A percentile compares a stretch with the other conserved stretches of the same genome.
Conservation (phyloP, 306 rosid genomes). For the Cucumis hystrix region DNA sequence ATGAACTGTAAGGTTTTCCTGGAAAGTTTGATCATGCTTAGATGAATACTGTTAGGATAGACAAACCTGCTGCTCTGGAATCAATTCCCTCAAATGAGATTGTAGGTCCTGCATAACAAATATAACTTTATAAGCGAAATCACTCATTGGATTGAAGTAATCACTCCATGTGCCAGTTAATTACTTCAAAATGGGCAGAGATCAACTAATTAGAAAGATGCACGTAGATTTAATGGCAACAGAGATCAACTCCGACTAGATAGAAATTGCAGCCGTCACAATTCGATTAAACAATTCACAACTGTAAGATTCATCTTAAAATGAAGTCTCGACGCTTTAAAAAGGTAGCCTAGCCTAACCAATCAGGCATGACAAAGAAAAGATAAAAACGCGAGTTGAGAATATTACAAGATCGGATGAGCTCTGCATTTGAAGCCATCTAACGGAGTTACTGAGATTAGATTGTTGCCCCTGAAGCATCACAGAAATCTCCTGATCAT, state of each 20-base stretch:
- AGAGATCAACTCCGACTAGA: not conserved
- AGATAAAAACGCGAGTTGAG: not conserved
- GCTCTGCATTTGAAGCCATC: conserved; percentile 76
- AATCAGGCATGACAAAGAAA: not conserved
- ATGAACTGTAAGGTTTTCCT: not conserved
- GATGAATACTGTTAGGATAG: conserved; percentile 2
- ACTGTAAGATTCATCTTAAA: not conserved
- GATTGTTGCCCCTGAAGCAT: conserved; percentile 63
- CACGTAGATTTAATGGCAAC: not conserved
- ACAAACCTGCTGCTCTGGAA: conserved; percentile 89
- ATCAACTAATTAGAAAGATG: not conserved
- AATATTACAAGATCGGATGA: conserved; percentile 46
- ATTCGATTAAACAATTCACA: not conserved
- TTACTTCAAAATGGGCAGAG: not conserved
- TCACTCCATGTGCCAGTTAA: not conserved
- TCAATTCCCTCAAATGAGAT: conserved; percentile 66
- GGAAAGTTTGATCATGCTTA: not conserved
- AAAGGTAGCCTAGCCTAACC: not conserved
- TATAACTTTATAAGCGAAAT: conserved; percentile 4
- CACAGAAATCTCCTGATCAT: not conserved
- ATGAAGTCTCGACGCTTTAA: not conserved
- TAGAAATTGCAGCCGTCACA: not conserved
- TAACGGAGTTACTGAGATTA: conserved; percentile 50
- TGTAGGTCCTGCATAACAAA: conserved; percentile 59
- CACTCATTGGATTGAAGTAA: not conserved